Conservation (phyloP, 1,284 basidiomycete species). For the Irpex rosettiformis region DNA sequence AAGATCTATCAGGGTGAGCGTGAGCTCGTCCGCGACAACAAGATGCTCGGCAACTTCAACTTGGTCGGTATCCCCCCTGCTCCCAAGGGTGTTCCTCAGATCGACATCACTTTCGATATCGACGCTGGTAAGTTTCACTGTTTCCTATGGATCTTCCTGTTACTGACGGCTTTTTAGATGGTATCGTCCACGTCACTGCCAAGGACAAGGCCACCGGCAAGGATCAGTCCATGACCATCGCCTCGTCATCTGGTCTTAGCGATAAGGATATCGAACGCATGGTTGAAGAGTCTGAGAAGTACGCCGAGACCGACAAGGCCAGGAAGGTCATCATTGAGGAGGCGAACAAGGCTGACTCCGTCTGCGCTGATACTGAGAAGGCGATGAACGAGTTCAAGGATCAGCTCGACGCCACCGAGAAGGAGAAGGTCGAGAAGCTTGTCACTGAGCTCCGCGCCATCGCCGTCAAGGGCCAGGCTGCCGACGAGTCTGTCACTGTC, state of each 20-base stretch:
- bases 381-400: conserved; percentile 96
- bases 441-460: conserved; percentile 88
- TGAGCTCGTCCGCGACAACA: conserved; percentile 97
- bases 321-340: conserved; percentile 92
- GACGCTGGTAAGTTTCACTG: conserved; percentile 71
- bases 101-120: conserved; percentile 98
- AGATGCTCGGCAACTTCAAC: conserved; percentile 99
- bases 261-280: conserved; percentile 98
- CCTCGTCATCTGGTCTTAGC: conserved; percentile 93
- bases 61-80: conserved; percentile 97
- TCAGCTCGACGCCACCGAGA: conserved; percentile 89
- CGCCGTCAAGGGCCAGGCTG: conserved; percentile 86
- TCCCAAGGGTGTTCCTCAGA: conserved; percentile 97
- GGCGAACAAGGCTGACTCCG: conserved; percentile 95
- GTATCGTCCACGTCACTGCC: conserved; percentile 96
- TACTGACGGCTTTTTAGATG: too few relatives aligned
- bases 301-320: conserved; percentile 88
- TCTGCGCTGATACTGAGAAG: conserved; percentile 95
- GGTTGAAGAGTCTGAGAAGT: conserved; percentile 93
- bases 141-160: neutral
- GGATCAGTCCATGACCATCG: conserved; percentile 97
- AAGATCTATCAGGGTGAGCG: conserved; percentile 99
- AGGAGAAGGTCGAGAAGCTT: conserved; percentile 89
- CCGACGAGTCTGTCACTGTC: conserved; percentile 78
- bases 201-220: conserved; percentile 98